Evolutionary conservation across 306 rosid species (phyloP), one percentile per base, ranked within the genome.

Genomic region (Cicer cuneatum): DNA sequence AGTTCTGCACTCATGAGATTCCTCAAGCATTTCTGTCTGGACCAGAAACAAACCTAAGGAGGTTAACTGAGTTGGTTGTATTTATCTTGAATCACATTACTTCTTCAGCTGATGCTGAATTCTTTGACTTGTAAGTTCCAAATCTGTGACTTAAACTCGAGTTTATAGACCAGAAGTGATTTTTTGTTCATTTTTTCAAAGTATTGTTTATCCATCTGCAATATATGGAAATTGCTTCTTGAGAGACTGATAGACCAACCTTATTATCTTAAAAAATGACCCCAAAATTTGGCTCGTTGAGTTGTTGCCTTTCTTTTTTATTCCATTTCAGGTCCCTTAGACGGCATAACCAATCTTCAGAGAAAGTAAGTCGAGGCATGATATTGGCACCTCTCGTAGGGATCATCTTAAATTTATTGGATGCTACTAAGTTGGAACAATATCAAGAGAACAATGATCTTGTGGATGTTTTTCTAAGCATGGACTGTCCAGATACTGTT

Each of bases 21-120:
- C 99, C 99, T 83, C 96, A 89, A 78, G 93, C 96, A 81, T 94
- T 94, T 80, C 75, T 94, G 77, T 82, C 78, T 74, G 97, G 96
- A 74, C 80, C 87, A 43, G 96, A 94, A 76, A 94, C 99, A 62
- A 94, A 94, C 84, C 88, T 92, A 42, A 83, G 96, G 69, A 86
- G 99, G 87, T 84, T 94, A 78, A 92, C 90, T 7, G 99, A 94
- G 87, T 86, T 94, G 84, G 81, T 94, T 78, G 89, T 94, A 29
- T 94, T 94, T 78, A 90, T 94, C 81, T 82, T 94, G 77, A 94
- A 90, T 78, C 91, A 88, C 78, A 84, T 90, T 48, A 87, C 83
- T 52, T 94, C 95, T 74, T 92, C 93, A 19, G 96, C 90, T 8
- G 95, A 90, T 82, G 86, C 92, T 3, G 97, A 92, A 77, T 88